Percentiles rank a stretch among this genome's conserved stretches.
These are phyloP conservation scores for Leccinum angustisporum DNA, from an alignment of 1,284 basidiomycete species.

Conservation along the genomic window DNA sequence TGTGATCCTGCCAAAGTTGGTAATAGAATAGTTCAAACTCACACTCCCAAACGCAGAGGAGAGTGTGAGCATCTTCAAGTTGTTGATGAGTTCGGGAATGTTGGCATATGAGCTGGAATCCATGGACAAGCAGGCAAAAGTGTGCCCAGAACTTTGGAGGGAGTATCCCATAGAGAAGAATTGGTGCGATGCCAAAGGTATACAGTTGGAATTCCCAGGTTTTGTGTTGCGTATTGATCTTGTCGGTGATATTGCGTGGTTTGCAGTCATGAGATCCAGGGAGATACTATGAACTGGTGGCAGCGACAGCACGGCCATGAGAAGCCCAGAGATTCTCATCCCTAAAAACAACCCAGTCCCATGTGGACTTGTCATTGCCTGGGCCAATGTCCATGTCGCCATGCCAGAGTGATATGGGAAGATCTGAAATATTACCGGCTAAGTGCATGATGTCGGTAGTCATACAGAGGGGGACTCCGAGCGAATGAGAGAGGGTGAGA, in stretches of 20 bases:
- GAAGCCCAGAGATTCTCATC: not conserved
- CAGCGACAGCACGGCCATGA: not conserved
- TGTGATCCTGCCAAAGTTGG: not conserved
- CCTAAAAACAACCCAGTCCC: not conserved
- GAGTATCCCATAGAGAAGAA: not conserved
- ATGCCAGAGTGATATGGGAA: slow-evolving; percentile 34
- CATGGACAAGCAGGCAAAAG: slow-evolving; percentile 4
- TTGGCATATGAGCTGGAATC: not conserved
- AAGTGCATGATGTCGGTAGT: slow-evolving; percentile 41
- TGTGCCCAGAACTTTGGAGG: slow-evolving; percentile 4
- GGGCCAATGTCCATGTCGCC: slow-evolving; percentile 26
- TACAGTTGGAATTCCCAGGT: slow-evolving; percentile 8
- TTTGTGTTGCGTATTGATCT: slow-evolving; percentile 9
- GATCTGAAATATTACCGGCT: slow-evolving; percentile 31
- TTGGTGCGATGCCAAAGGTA: not conserved
- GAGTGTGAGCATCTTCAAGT: not conserved
- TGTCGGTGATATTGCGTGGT: slow-evolving; percentile 1
- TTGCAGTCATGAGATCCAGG: not conserved
- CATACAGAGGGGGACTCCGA: slow-evolving; percentile 32
- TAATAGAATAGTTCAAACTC: not conserved
- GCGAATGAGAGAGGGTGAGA: not conserved
- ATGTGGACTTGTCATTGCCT: not conserved
- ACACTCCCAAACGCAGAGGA: not conserved
- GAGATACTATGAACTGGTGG: not conserved
- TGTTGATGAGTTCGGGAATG: not conserved